A percentile compares a stretch with the other conserved stretches of the same genome.
Evolutionary conservation across 345 rosid species (phyloP).

Genomic region (Raphanus raphanistrum): DNA sequence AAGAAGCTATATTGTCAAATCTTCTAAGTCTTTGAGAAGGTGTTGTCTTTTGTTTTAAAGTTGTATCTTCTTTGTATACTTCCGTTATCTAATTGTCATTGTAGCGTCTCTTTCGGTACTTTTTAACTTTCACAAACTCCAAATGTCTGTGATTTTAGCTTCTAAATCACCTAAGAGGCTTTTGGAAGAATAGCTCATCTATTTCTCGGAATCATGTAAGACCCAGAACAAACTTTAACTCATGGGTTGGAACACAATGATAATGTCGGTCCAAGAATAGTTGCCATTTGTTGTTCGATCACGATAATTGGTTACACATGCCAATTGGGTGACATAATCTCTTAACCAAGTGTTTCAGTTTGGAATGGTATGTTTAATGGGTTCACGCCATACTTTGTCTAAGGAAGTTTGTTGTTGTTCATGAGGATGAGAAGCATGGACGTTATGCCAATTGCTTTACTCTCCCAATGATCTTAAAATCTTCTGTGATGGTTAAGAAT

Average conservation of each 20-base stretch:
- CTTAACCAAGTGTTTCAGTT: conserved; percentile 43
- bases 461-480: conserved; percentile 54
- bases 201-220: conserved; percentile 58
- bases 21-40: background rate
- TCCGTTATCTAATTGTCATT: background rate
- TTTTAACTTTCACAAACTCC: background rate
- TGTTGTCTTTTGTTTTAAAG: background rate
- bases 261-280: conserved; percentile 50
- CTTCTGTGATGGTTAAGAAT: conserved; percentile 50
- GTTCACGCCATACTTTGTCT: conserved; percentile 36
- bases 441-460: conserved; percentile 62
- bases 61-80: background rate
- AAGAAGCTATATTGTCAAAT: background rate
- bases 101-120: background rate
- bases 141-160: background rate
- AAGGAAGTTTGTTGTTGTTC: conserved; percentile 49
- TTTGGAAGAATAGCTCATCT: conserved; percentile 54
- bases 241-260: conserved; percentile 46
- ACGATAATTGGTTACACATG: conserved; percentile 21
- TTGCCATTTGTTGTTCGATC: conserved; percentile 19
- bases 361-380: conserved; percentile 76
- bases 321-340: conserved; percentile 63
- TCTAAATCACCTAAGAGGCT: conserved; percentile 41
- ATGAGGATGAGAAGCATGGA: conserved; percentile 49
- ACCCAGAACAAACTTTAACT: conserved; percentile 41